These are phyloP conservation scores for Diplotaxis tenuifolia DNA, from an alignment of 345 rosid species.

Conservation along the genomic window DNA sequence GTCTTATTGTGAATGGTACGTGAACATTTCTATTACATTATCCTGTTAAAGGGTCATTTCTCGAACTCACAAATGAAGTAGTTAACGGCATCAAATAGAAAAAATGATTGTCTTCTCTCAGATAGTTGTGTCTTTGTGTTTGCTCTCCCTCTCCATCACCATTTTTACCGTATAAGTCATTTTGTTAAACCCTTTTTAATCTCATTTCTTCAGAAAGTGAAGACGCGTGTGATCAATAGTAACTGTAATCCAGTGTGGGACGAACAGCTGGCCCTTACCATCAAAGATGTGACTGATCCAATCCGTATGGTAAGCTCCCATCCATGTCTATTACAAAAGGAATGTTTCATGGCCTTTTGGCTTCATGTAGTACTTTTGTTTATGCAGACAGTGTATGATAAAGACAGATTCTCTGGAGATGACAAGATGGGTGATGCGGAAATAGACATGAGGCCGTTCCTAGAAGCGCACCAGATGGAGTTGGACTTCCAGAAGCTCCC, in stretches of 20 bases:
- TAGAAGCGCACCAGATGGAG: conserved; percentile 53
- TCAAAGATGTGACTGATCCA: conserved; percentile 50
- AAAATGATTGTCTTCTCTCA: conserved; percentile 13
- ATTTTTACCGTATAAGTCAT: not conserved
- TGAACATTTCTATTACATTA: not conserved
- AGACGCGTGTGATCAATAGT: conserved; percentile 64
- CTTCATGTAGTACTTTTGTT: conserved; percentile 11
- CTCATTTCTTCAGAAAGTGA: conserved; percentile 52
- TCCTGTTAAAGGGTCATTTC: not conserved
- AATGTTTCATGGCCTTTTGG: not conserved
- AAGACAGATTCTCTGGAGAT: conserved; percentile 67
- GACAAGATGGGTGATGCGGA: conserved; percentile 41
- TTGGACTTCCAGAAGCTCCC: conserved; percentile 50
- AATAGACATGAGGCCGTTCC: conserved; percentile 41
- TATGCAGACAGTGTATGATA: conserved; percentile 72
- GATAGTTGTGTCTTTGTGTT: conserved; percentile 4
- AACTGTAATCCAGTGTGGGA: conserved; percentile 84
- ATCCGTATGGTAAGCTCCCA: conserved; percentile 59
- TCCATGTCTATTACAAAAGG: too few relatives aligned
- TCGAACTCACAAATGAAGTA: not conserved
- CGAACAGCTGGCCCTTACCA: conserved; percentile 67
- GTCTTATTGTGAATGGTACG: not conserved
- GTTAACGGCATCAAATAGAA: not conserved
- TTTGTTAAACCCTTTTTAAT: not conserved
- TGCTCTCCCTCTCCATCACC: not conserved